phyloP scores from a whole-genome alignment of 495 filamentous ascomycete species.

The Margaritispora aquatica region DNA sequence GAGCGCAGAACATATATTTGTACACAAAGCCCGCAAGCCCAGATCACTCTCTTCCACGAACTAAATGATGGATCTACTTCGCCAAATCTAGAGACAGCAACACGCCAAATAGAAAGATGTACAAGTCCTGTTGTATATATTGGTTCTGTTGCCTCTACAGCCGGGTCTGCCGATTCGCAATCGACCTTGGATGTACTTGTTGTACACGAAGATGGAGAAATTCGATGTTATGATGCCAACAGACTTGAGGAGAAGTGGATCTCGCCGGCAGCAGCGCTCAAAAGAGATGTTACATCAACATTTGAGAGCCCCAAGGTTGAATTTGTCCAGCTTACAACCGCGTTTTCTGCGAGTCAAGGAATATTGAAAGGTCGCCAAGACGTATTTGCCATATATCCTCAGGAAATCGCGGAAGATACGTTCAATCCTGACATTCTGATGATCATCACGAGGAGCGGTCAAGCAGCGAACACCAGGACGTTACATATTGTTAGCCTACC shows the following conservation, averaged over 20 bases:
- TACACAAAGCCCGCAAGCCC: constrained; percentile 28
- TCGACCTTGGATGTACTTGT: constrained; percentile 24
- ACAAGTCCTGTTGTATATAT: constrained; percentile 14
- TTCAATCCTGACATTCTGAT: constrained; percentile 42
- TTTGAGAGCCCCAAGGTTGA: constrained; percentile 25
- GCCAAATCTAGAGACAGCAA: constrained; percentile 2
- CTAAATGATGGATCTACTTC: constrained; percentile 5
- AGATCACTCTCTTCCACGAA: constrained; percentile 52
- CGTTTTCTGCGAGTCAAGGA: constrained; percentile 34
- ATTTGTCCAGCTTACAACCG: constrained; percentile 30
- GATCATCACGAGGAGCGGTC: constrained; percentile 32
- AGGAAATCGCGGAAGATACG: constrained; percentile 36
- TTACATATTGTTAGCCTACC: constrained; percentile 40
- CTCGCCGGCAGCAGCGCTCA: constrained; percentile 16
- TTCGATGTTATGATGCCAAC: constrained; percentile 40
- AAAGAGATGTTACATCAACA: constrained; percentile 18
- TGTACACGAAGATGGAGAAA: constrained; percentile 33
- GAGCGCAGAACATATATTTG: constrained; percentile 68
- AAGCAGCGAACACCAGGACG: constrained; percentile 23
- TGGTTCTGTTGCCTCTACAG: constrained; percentile 5
- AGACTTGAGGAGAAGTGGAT: constrained; percentile 35
- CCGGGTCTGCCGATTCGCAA: not conserved
- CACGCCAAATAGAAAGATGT: constrained; percentile 13
- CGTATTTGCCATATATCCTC: constrained; percentile 22
- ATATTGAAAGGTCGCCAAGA: constrained; percentile 40